Evolutionary conservation across 2,329 filamentous ascomycete species (phyloP).

Genomic region (Trichoderma aggressivum): DNA sequence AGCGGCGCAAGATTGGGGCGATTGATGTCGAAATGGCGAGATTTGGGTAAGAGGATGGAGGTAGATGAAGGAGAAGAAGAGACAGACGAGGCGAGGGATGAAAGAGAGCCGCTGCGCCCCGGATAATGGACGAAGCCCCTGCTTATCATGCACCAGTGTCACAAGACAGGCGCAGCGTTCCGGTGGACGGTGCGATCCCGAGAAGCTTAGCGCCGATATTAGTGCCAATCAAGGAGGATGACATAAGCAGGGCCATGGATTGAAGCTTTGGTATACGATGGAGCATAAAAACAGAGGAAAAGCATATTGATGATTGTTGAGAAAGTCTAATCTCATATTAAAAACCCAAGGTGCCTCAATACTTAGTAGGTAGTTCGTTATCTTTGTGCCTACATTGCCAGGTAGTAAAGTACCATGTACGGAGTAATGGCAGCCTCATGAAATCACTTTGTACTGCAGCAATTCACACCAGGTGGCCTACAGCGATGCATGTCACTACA

Average conservation of each 20-base stretch:
- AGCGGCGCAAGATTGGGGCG: neutral
- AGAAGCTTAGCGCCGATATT: slow-evolving; percentile 2
- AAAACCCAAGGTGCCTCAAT: neutral
- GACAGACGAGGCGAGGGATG: neutral
- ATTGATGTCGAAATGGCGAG: neutral
- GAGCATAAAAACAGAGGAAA: neutral
- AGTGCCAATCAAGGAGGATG: neutral
- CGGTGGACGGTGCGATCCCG: neutral
- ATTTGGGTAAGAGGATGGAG: neutral
- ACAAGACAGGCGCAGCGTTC: slow-evolving; percentile 1
- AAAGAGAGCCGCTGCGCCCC: slow-evolving; percentile 1
- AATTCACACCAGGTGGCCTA: neutral
- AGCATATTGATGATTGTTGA: neutral
- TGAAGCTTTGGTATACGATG: neutral
- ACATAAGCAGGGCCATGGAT: neutral
- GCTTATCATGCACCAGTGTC: slow-evolving; percentile 14
- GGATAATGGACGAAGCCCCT: slow-evolving; percentile 5
- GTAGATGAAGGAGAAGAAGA: neutral
- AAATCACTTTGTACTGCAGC: neutral
- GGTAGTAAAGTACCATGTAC: too few relatives aligned
- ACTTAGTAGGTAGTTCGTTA: neutral
- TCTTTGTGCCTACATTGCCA: too few relatives aligned
- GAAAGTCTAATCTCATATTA: neutral
- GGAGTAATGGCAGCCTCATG: neutral
- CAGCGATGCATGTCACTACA: neutral